Base-by-base conservation (phyloP, 257 asterid species). In the Solanum etuberosum region DNA sequence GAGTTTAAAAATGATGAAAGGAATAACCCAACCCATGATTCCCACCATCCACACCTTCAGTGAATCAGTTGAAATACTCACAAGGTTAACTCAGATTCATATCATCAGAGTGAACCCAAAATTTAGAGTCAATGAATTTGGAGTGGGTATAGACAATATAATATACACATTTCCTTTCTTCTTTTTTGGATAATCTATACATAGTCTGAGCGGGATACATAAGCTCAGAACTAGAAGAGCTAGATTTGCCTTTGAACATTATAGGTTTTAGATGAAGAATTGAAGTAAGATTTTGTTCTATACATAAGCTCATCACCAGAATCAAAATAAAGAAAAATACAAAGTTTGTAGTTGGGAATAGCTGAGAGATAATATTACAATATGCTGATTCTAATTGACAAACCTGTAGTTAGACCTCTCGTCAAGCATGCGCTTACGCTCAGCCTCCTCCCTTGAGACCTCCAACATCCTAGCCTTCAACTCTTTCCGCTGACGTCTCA, bases 361-460 rank as follows among this genome's bases (percentile, higher is more conserved):
- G 25, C 4, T 20, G 65, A 57, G 65, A 57, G 65, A 57, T 0
- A 78, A 78, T 31, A 65, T 72, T 54, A 31, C 82, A 43, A 12
- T 37, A 27, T 32, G 40, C 42, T 73, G 67, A 34, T 51, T 57
- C 43, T 32, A 80, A 40, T 51, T 25, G 77, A 54, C 46, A 29
- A 89, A 97, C 99, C 99, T 97, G 94, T 93, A 97, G 92, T 92
- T 94, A 2, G 96, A 92, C 46, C 99, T 93, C 91, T 97, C 99
- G 27, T 96, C 99, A 9, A 97, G 92, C 99, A 94, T 93, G 15
- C 99, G 91, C 87, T 95, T 97, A 80, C 99, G 93, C 91, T 97
- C 99, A 32, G 95, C 95, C 91, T 97, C 99, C 93, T 97, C 99
- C 86, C 97, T 94, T 27, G 99, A 94, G 43, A 97, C 98, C 94